Conservation (phyloP, 2,329 filamentous ascomycete genomes). For the Orbilia oligospora region DNA sequence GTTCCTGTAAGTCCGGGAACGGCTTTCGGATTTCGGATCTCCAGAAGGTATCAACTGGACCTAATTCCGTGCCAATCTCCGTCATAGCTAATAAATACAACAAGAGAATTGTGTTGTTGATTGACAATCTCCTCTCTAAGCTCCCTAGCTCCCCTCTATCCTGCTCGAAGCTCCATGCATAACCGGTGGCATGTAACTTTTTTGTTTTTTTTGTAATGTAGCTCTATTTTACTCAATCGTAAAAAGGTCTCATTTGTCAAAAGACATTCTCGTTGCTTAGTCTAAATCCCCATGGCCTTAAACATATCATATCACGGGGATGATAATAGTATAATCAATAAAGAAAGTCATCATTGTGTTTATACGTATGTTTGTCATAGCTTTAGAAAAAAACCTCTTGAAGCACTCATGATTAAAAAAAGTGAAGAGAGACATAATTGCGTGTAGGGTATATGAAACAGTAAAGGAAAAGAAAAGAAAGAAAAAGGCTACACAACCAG, state of each 20-base stretch:
- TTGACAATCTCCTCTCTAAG: not conserved
- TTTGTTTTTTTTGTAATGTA: no score
- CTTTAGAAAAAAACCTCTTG: not conserved
- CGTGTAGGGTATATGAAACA: constrained; percentile 11
- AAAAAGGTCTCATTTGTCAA: not conserved
- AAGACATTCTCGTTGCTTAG: no score
- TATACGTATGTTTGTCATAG: not conserved
- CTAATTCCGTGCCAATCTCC: constrained; percentile 57
- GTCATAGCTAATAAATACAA: constrained; percentile 32
- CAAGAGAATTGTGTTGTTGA: constrained; percentile 34
- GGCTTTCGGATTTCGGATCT: constrained; percentile 51
- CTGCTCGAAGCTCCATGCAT: no score
- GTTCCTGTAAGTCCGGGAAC: constrained; percentile 36
- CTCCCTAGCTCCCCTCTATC: no score
- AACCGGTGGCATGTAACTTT: no score
- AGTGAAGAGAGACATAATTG: not conserved
- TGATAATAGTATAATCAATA: not conserved
- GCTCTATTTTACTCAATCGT: no score
- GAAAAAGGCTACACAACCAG: no score
- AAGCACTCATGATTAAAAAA: not conserved
- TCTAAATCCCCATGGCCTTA: not conserved
- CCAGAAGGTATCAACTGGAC: not conserved
- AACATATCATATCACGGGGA: not conserved
- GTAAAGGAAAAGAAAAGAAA: not conserved
- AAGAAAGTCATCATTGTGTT: not conserved